These are phyloP conservation scores for Asclepias syriaca DNA, from an alignment of 257 asterid genomes.

Conservation along the genomic window DNA sequence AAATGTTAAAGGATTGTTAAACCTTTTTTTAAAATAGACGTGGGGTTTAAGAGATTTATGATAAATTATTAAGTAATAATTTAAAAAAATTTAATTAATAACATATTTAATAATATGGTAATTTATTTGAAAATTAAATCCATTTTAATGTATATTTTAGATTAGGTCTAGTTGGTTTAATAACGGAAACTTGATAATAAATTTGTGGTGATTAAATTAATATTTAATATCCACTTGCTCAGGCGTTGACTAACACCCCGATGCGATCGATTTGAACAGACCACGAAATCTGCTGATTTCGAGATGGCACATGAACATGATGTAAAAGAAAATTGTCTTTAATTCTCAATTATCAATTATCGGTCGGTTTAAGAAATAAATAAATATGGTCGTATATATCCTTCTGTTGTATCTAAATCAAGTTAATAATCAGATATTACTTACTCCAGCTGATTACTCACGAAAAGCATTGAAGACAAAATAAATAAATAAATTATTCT, in stretches of 20 bases:
- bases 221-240: not conserved
- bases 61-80: no score
- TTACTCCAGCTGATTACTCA: not conserved
- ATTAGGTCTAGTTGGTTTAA: no score
- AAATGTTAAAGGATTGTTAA: no score
- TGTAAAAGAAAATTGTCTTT: not conserved
- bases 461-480: no score
- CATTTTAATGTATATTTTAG: no score
- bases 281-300: slow-evolving; percentile 17
- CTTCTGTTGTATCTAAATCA: not conserved
- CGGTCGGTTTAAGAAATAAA: slow-evolving; percentile 15
- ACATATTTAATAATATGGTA: no score
- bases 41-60: no score
- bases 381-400: not conserved
- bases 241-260: slow-evolving; percentile 10
- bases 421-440: not conserved
- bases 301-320: slow-evolving; percentile 2
- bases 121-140: no score
- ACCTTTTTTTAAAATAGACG: no score
- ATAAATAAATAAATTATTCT: not conserved
- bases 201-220: not conserved
- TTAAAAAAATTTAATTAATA: no score
- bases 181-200: no score
- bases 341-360: slow-evolving; percentile 3
- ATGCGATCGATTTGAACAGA: slow-evolving; percentile 19